Conservation (phyloP, 2,329 filamentous ascomycete species). For the Alternaria ethzedia region DNA sequence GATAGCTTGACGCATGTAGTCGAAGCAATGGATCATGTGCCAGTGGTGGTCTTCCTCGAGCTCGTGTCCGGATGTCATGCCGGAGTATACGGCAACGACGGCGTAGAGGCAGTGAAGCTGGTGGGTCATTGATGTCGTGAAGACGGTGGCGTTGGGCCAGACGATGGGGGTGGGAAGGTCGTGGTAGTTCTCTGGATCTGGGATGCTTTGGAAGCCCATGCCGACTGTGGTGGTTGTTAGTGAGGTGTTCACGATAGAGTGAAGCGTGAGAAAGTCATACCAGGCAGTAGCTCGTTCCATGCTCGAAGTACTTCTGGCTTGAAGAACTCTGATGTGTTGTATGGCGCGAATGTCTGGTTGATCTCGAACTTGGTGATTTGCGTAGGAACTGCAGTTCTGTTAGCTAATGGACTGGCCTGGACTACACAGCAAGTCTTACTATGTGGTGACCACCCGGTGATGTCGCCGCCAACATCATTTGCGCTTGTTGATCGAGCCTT, state of each 20-base stretch:
- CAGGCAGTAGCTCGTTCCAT: constrained; percentile 42
- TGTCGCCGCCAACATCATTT: constrained; percentile 40
- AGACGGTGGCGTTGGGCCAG: constrained; percentile 43
- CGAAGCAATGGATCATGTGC: constrained; percentile 49
- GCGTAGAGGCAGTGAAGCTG: constrained; percentile 45
- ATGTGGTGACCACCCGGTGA: constrained; percentile 43
- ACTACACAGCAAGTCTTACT: constrained; percentile 18
- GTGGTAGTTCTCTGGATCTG: constrained; percentile 35
- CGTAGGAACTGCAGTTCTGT: constrained; percentile 32
- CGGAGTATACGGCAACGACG: constrained; percentile 41
- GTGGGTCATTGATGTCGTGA: constrained; percentile 45
- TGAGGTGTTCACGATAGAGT: background rate
- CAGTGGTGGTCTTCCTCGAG: constrained; percentile 45
- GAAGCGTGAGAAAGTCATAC: constrained; percentile 5
- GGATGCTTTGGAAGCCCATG: constrained; percentile 44
- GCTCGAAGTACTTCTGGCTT: constrained; percentile 38
- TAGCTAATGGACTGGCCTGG: background rate
- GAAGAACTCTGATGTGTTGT: constrained; percentile 47
- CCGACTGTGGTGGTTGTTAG: constrained; percentile 23
- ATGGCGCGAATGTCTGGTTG: constrained; percentile 44
- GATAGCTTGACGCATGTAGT: constrained; percentile 46
- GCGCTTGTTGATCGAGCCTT: constrained; percentile 30
- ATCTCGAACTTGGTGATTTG: constrained; percentile 42
- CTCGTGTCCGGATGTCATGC: constrained; percentile 29
- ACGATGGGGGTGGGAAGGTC: constrained; percentile 43